Percentiles rank a stretch among this genome's conserved stretches.
phyloP scores from a whole-genome alignment of 768 basidiomycete species.

The Tulasnella sp. region DNA sequence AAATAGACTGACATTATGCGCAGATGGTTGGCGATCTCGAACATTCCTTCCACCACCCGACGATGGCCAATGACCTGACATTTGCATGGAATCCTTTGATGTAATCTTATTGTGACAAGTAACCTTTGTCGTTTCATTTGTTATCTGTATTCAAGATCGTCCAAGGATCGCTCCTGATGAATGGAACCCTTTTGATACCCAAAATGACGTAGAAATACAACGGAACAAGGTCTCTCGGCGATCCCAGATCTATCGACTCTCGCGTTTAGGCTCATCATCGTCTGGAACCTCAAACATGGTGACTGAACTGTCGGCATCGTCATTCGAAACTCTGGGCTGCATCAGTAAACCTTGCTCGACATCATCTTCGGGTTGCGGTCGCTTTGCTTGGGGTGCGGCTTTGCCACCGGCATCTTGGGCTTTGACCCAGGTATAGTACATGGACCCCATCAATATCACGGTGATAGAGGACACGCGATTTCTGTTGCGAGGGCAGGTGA shows the following conservation, averaged over 20 bases:
- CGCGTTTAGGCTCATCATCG: neutral
- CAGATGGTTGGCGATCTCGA: slow-evolving; percentile 18
- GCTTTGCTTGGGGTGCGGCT: neutral
- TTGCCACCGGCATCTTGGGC: slow-evolving; percentile 22
- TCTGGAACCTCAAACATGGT: slow-evolving; percentile 10
- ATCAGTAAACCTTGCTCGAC: slow-evolving; percentile 8
- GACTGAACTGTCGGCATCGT: slow-evolving; percentile 1
- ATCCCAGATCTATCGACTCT: neutral
- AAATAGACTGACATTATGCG: neutral
- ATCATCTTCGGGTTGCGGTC: neutral
- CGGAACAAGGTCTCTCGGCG: neutral
- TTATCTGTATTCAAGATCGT: neutral
- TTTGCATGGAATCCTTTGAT: slow-evolving; percentile 15
- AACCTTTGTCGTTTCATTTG: neutral
- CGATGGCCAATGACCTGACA: neutral
- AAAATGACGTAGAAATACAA: neutral
- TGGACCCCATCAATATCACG: slow-evolving; percentile 59
- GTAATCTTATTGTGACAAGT: neutral
- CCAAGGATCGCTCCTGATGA: neutral
- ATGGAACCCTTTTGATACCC: neutral
- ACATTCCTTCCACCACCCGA: neutral
- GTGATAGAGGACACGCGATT: slow-evolving; percentile 58
- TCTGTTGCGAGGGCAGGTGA: slow-evolving; percentile 33
- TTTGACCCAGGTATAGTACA: slow-evolving; percentile 57
- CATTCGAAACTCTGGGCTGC: neutral